Evolutionary conservation across 306 rosid species (phyloP).

Genomic region (Gastrolobium villosum): DNA sequence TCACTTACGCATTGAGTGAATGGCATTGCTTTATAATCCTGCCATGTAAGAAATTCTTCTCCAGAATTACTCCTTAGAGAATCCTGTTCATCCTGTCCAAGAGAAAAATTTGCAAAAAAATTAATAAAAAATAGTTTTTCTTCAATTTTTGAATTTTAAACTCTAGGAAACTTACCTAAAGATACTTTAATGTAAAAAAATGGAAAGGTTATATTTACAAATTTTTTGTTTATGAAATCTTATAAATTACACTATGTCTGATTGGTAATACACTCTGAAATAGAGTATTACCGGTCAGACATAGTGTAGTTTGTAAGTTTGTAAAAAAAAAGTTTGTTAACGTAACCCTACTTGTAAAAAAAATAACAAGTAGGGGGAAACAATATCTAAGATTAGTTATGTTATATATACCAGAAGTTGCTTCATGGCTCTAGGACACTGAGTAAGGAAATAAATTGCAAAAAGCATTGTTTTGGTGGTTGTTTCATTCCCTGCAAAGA

Average conservation of each 20-base stretch:
- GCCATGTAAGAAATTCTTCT: constrained; percentile 80
- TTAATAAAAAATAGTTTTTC: background rate
- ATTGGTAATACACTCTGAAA: too few species aligned
- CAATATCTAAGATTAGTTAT: constrained; percentile 3
- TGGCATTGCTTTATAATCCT: constrained; percentile 84
- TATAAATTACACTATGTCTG: too few species aligned
- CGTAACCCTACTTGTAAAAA: too few species aligned
- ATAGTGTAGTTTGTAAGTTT: too few species aligned
- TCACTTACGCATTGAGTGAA: constrained; percentile 92
- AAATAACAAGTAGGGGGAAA: constrained; percentile 3
- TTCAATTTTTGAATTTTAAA: background rate
- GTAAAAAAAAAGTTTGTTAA: too few species aligned
- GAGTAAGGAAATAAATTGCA: constrained; percentile 89
- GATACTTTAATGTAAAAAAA: constrained; percentile 8
- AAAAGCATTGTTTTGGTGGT: constrained; percentile 97
- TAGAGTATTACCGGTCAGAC: too few species aligned
- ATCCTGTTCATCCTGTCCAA: constrained; percentile 83
- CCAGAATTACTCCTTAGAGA: constrained; percentile 54
- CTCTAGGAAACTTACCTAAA: background rate
- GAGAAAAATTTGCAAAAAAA: constrained; percentile 14
- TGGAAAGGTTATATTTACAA: too few species aligned
- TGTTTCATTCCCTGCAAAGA: constrained; percentile 96
- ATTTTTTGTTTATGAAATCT: too few species aligned
- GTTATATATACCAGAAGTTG: constrained; percentile 70
- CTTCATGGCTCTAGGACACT: constrained; percentile 73